Evolutionary conservation across 768 basidiomycete genomes (phyloP).

Genomic region (Kwoniella shandongensis): DNA sequence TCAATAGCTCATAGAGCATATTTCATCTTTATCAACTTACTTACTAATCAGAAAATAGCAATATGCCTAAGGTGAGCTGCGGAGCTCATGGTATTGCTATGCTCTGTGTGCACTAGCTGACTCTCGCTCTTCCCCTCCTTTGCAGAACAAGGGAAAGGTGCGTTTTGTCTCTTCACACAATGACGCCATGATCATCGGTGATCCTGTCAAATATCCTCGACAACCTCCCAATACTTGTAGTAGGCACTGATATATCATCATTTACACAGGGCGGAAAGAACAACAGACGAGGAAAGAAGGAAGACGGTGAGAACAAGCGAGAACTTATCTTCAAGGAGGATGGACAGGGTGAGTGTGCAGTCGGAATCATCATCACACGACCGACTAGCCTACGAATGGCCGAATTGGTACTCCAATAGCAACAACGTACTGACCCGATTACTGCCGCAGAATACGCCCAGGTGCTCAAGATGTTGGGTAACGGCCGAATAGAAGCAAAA

Average conservation of each 20-base stretch:
- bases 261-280: conserved; percentile 87
- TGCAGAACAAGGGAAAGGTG: conserved; percentile 28
- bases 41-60: background rate
- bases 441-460: conserved; percentile 78
- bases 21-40: background rate
- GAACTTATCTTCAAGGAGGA: conserved; percentile 98
- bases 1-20: background rate
- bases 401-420: no score
- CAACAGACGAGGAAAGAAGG: conserved; percentile 98
- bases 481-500: conserved; percentile 90
- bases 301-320: conserved; percentile 98
- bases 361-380: no score
- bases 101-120: conserved; percentile 1
- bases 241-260: background rate
- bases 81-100: background rate
- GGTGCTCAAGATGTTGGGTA: conserved; percentile 97
- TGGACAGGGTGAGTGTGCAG: conserved; percentile 74
- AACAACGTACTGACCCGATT: background rate
- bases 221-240: background rate
- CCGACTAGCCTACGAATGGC: no score
- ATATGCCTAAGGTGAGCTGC: conserved; percentile 28
- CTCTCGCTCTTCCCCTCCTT: conserved; percentile 3
- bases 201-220: background rate
- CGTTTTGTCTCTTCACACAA: background rate
- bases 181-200: no score